Evolutionary conservation across 768 basidiomycete genomes (phyloP).

Genomic region (Hemileccinum impolitum): DNA sequence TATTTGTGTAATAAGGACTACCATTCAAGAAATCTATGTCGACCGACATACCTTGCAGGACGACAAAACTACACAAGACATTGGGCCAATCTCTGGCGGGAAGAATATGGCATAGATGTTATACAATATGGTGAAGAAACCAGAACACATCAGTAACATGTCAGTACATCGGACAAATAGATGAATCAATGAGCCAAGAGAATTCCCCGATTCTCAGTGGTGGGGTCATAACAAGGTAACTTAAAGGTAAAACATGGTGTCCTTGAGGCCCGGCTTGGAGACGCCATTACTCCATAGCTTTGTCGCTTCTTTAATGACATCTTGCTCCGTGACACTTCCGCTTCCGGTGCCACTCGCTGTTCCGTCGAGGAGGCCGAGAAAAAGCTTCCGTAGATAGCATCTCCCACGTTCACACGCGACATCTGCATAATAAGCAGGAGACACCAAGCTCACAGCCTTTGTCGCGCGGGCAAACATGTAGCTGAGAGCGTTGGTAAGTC

Average conservation of each 20-base stretch:
- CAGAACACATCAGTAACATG: not conserved
- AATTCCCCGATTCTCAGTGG: not conserved
- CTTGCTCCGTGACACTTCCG: slow-evolving; percentile 42
- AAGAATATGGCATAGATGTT: not conserved
- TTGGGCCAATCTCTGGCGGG: not conserved
- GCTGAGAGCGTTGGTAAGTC: slow-evolving; percentile 51
- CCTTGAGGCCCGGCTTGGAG: slow-evolving; percentile 44
- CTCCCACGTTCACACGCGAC: slow-evolving; percentile 53
- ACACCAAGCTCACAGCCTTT: slow-evolving; percentile 38
- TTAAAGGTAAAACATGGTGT: slow-evolving; percentile 79
- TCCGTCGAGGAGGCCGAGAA: slow-evolving; percentile 34
- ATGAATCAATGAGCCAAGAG: not conserved
- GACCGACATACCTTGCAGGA: not conserved
- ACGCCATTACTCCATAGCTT: slow-evolving; percentile 58
- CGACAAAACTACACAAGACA: not conserved
- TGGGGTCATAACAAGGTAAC: not conserved
- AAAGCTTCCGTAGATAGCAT: slow-evolving; percentile 48
- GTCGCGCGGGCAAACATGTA: slow-evolving; percentile 63
- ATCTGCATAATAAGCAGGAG: slow-evolving; percentile 42
- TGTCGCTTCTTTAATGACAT: slow-evolving; percentile 51
- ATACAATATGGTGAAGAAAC: not conserved
- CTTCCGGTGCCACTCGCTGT: slow-evolving; percentile 33
- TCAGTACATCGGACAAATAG: not conserved
- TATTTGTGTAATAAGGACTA: no score
- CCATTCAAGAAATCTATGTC: not conserved